Conservation (phyloP, 176 grass and related monocot species). For the Avena insularis region DNA sequence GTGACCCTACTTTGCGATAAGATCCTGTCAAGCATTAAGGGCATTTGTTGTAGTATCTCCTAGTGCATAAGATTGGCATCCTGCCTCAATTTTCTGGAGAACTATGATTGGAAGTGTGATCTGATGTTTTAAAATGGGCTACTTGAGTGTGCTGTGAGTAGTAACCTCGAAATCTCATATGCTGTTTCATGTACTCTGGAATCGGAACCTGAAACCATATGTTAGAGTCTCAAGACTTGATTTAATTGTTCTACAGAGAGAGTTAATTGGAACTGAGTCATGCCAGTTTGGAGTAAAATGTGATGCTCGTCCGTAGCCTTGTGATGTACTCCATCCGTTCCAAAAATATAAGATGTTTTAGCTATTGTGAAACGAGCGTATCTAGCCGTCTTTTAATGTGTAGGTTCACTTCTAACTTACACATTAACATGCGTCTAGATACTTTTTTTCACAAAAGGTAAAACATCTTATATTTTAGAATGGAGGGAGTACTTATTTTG, state of each 20-base stretch:
- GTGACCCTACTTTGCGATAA: conserved; percentile 48
- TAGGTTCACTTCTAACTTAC: no score
- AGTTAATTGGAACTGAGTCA: background rate
- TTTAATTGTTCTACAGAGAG: background rate
- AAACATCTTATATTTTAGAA: no score
- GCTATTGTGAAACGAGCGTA: no score
- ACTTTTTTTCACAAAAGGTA: no score
- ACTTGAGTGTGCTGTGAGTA: conserved; percentile 4
- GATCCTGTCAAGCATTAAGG: background rate
- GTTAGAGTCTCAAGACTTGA: background rate
- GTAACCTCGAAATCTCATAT: background rate
- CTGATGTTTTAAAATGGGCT: conserved; percentile 32
- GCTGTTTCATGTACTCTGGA: conserved; percentile 41
- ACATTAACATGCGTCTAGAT: no score
- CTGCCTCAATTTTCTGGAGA: conserved; percentile 31
- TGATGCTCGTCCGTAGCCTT: background rate
- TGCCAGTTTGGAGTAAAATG: background rate
- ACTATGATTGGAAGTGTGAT: conserved; percentile 33
- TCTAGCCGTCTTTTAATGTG: no score
- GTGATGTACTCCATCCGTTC: background rate
- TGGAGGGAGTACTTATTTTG: background rate
- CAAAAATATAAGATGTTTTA: no score
- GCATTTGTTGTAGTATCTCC: conserved; percentile 5
- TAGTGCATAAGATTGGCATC: conserved; percentile 23
- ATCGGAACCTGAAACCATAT: conserved; percentile 29